phyloP scores from a whole-genome alignment of 2,329 filamentous ascomycete genomes.

The Ascochyta clinopodiicola region DNA sequence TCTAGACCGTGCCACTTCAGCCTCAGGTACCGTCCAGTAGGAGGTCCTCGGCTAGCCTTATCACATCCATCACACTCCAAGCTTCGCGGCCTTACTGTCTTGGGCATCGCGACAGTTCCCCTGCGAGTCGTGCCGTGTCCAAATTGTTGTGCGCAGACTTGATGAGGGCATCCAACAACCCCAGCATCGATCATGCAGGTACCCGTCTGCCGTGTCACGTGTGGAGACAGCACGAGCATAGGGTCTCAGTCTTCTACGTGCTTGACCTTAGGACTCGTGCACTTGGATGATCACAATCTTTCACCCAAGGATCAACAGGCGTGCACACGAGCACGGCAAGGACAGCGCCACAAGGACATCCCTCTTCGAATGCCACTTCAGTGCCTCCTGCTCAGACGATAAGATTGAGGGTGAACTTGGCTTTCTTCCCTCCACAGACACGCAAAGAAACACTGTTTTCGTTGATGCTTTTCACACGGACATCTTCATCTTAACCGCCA shows the following conservation, averaged over 20 bases:
- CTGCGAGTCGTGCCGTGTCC: conserved; percentile 4
- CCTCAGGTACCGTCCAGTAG: conserved; percentile 15
- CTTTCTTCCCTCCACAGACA: no score
- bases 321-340: neutral
- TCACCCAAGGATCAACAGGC: no score
- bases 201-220: conserved; percentile 15
- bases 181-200: conserved; percentile 22
- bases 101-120: neutral
- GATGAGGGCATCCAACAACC: neutral
- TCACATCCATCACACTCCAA: conserved; percentile 6
- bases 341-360: neutral
- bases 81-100: conserved; percentile 2
- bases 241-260: neutral
- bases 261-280: neutral
- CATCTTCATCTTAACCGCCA: neutral
- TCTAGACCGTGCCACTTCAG: conserved; percentile 14
- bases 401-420: no score
- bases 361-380: neutral
- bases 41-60: conserved; percentile 8
- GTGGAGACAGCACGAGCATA: conserved; percentile 6
- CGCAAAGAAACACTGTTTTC: no score
- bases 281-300: neutral
- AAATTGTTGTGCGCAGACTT: no score
- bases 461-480: no score
- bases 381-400: no score